These are phyloP conservation scores for Ophiostoma novo-ulmi DNA, from an alignment of 2,329 filamentous ascomycete genomes.

Conservation along the genomic window DNA sequence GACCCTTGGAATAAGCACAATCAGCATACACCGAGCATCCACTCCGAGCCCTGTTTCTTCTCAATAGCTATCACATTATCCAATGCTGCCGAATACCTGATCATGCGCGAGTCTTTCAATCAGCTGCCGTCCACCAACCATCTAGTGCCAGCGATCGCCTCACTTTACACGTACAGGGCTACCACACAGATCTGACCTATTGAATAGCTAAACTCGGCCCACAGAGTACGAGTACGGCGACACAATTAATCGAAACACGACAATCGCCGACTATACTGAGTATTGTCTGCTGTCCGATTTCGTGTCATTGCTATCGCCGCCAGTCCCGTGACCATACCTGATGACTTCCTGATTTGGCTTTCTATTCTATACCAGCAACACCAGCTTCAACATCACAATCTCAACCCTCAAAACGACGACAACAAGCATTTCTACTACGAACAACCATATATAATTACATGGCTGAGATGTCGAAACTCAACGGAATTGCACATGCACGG, in stretches of 20 bases:
- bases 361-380: neutral
- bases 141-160: conserved; percentile 1
- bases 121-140: neutral
- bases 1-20: neutral
- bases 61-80: neutral
- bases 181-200: neutral
- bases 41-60: too few species aligned
- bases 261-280: neutral
- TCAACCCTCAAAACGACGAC: neutral
- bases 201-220: neutral
- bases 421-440: neutral
- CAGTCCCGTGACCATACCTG: neutral
- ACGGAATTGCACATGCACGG: conserved; percentile 56
- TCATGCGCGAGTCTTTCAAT: conserved; percentile 1
- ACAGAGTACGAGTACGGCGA: neutral
- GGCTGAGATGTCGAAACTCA: conserved; percentile 49
- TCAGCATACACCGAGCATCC: neutral
- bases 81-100: neutral
- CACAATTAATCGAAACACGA: conserved; percentile 32
- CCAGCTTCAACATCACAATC: neutral
- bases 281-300: neutral
- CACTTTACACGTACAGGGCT: neutral
- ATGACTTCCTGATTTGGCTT: neutral
- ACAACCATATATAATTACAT: neutral
- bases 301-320: neutral